phyloP scores from a whole-genome alignment of 805 yeast species.

The Myxozyma neglecta region DNA sequence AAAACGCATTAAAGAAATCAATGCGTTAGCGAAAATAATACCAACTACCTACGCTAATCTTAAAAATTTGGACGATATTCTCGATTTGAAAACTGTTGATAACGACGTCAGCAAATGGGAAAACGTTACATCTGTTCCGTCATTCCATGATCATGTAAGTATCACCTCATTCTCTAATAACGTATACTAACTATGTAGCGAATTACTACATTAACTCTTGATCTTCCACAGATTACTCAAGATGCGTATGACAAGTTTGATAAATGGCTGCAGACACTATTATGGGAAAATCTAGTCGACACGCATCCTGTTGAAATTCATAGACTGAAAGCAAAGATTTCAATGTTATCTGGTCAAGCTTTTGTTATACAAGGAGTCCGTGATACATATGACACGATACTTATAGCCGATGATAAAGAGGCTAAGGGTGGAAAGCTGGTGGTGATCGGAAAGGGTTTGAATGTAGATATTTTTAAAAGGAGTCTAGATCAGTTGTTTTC shows the following conservation, averaged over 20 bases:
- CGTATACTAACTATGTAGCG: constrained; percentile 36
- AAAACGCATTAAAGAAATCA: constrained; percentile 53
- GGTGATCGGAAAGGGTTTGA: constrained; percentile 69
- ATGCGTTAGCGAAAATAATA: constrained; percentile 65
- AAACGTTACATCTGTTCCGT: constrained; percentile 23
- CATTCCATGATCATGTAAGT: constrained; percentile 31
- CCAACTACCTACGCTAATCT: constrained; percentile 75
- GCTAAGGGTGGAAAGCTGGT: constrained; percentile 56
- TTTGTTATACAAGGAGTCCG: constrained; percentile 88
- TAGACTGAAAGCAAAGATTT: constrained; percentile 74
- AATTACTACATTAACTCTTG: constrained; percentile 55
- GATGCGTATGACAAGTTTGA: constrained; percentile 51
- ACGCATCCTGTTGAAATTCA: constrained; percentile 51
- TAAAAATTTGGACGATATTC: constrained; percentile 54
- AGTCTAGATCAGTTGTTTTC: neutral
- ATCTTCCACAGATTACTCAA: constrained; percentile 46
- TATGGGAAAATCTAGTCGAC: constrained; percentile 67
- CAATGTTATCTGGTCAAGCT: constrained; percentile 45
- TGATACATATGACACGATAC: constrained; percentile 78
- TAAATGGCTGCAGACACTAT: constrained; percentile 60
- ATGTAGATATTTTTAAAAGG: constrained; percentile 26
- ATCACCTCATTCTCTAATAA: neutral
- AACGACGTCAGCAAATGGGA: constrained; percentile 30
- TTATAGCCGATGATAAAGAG: constrained; percentile 43
- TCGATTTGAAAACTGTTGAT: constrained; percentile 81